Evolutionary conservation across 1,139 yeast genomes (phyloP).

Genomic region (Magnusiomyces tetraspermus): DNA sequence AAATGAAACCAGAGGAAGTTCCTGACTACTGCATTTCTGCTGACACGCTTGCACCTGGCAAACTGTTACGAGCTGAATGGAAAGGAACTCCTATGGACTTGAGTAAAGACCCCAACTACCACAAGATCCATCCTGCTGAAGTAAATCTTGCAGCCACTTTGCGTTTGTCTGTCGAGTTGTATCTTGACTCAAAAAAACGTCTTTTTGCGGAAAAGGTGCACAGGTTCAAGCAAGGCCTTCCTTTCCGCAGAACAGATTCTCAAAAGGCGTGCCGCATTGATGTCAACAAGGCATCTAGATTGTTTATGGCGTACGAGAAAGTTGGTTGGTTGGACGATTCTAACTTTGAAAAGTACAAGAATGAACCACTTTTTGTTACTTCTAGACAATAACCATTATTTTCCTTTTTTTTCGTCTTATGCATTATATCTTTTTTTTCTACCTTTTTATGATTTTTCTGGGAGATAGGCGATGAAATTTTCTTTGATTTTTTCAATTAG

Average conservation of each 20-base stretch:
- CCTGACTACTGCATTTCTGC: conserved; percentile 71
- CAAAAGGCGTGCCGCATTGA: conserved; percentile 96
- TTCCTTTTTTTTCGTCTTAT: background rate
- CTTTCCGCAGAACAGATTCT: conserved; percentile 93
- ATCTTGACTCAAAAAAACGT: conserved; percentile 85
- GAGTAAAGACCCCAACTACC: conserved; percentile 59
- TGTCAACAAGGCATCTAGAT: conserved; percentile 88
- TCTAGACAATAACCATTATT: background rate
- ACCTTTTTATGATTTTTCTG: background rate
- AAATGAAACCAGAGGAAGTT: conserved; percentile 32
- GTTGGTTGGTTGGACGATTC: conserved; percentile 90
- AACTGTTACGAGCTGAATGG: conserved; percentile 87
- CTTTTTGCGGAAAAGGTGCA: conserved; percentile 81
- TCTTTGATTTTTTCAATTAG: no score
- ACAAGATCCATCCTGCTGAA: conserved; percentile 83
- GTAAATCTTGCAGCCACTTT: conserved; percentile 77
- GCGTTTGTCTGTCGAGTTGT: conserved; percentile 77
- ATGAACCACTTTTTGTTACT: background rate
- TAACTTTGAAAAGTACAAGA: conserved; percentile 46
- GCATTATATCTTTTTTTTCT: background rate
- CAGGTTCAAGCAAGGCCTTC: conserved; percentile 62
- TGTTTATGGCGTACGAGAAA: conserved; percentile 87
- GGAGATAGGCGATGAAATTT: background rate
- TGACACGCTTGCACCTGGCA: conserved; percentile 54
- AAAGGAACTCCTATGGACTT: conserved; percentile 96